Conservation (phyloP, 1,284 basidiomycete genomes). For the Ustilago cynodontis region DNA sequence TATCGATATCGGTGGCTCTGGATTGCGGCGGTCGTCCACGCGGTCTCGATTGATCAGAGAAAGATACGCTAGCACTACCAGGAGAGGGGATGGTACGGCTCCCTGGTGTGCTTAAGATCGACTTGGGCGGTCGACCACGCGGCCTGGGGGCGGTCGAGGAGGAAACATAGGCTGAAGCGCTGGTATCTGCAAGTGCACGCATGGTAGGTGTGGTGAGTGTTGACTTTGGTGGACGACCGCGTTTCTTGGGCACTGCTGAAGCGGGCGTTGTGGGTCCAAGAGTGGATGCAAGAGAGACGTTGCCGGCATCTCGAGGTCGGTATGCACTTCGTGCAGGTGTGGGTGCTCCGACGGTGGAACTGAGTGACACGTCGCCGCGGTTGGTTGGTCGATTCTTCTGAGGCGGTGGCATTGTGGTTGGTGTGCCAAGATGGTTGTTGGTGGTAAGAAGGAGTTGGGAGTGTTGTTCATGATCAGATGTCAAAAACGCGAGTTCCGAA, state of each 20-base stretch:
- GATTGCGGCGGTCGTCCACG: slow-evolving; percentile 9
- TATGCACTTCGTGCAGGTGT: slow-evolving; percentile 18
- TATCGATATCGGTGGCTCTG: background rate
- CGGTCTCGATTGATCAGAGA: slow-evolving; percentile 19
- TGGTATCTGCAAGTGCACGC: slow-evolving; percentile 18
- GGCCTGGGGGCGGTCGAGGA: slow-evolving; percentile 12
- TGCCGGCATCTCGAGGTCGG: background rate
- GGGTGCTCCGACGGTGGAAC: slow-evolving; percentile 35
- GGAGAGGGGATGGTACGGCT: slow-evolving; percentile 14
- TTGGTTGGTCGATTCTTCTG: slow-evolving; percentile 6
- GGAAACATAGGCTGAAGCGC: slow-evolving; percentile 16
- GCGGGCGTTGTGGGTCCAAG: slow-evolving; percentile 12
- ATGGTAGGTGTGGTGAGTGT: slow-evolving; percentile 22
- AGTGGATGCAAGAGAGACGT: slow-evolving; percentile 39
- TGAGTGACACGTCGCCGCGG: slow-evolving; percentile 35
- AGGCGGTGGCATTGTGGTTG: slow-evolving; percentile 13
- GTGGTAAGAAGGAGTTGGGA: background rate
- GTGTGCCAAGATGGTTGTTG: background rate
- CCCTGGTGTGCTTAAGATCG: slow-evolving; percentile 18
- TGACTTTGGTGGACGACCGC: slow-evolving; percentile 20
- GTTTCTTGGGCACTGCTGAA: slow-evolving; percentile 12
- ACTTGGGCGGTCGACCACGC: slow-evolving; percentile 31
- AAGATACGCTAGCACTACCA: slow-evolving; percentile 18
- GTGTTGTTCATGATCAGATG: slow-evolving; percentile 12
- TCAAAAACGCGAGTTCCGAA: slow-evolving; percentile 17